Evolutionary conservation across 306 rosid species (phyloP).

Genomic region (Fagus sylvatica): DNA sequence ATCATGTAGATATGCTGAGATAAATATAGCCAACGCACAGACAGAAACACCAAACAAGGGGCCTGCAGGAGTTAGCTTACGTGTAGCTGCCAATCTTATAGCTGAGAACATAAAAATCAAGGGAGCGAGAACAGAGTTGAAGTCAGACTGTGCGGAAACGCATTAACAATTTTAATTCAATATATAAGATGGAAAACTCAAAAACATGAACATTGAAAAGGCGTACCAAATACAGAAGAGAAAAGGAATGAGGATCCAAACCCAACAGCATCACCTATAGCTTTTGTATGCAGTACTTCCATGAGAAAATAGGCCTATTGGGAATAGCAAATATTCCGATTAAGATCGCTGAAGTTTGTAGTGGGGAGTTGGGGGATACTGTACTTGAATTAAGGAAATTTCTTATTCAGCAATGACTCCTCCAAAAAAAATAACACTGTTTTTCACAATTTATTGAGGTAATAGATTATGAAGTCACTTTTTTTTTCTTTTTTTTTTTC

Average conservation of each 20-base stretch:
- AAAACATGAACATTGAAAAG: not conserved
- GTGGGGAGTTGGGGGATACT: not conserved
- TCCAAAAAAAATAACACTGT: not conserved
- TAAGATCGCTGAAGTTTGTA: not conserved
- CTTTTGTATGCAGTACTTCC: constrained; percentile 24
- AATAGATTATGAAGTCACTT: too few species aligned
- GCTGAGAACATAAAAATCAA: constrained; percentile 2
- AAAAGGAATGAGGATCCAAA: constrained; percentile 33
- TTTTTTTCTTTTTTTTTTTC: too few species aligned
- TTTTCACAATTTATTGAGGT: too few species aligned
- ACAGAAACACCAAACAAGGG: constrained; percentile 26
- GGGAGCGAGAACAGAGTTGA: not conserved
- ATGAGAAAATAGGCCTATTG: constrained; percentile 20
- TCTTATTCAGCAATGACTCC: not conserved
- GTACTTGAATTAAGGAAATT: not conserved
- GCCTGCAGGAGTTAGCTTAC: constrained; percentile 23
- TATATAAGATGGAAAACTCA: not conserved
- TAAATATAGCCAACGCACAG: constrained; percentile 22
- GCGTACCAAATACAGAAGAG: constrained; percentile 27
- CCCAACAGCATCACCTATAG: constrained; percentile 33
- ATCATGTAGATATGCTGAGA: constrained; percentile 21
- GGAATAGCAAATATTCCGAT: not conserved
- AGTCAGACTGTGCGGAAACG: not conserved
- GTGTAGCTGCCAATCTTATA: constrained; percentile 25
- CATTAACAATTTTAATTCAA: not conserved